Base-by-base conservation (phyloP, 2,329 filamentous ascomycete genomes). In the Talaromyces sp. region DNA sequence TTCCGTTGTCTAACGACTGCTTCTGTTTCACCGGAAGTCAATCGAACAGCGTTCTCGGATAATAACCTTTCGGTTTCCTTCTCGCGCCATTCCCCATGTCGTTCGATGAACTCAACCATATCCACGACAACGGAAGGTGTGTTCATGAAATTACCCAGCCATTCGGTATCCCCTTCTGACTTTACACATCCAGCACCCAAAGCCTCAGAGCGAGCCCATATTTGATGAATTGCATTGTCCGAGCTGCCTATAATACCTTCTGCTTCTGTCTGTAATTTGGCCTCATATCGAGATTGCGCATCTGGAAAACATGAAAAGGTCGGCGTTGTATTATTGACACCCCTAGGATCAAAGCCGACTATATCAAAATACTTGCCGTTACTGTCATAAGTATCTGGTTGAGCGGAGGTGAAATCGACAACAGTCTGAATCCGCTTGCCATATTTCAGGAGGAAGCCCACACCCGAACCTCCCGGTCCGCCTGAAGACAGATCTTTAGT, bases 311-410 rank as follows among this genome's bases (percentile, higher is more conserved):
- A 73, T 5, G 59, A 60, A 2, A 71, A 61, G 1, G 58, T 63
- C 5, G 64, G 65, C 13, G 57, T 66, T 31, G 70, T 72, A 8
- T 63, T 53, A 11, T 69, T 69, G 1, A 70, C 65, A 7, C 70
- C 71, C 2, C 72, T 64, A 0, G 71, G 69, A 9, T 74, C 72
- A 15, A 73, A 68, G 0, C 69, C 67, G 8, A 74, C 65, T 21
- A 73, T 63, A 22, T 71, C 67, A 51, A 66, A 73, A 5, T 61
- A 69, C 53, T 73, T 73, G 9, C 54, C 54, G 13, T 31, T 11
- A 53, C 71, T 70, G 35, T 55, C 52, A 35, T 60, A 46, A 50
- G 57, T 13, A 15, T 19, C 43, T 48, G 53, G 45, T 17, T 51
- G 39, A 36, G 13, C 22, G 3, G 57, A 15, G 33, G 36, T 56